These are phyloP conservation scores for Kalaharituber pfeilii DNA, from an alignment of 2,329 filamentous ascomycete species.

Conservation along the genomic window DNA sequence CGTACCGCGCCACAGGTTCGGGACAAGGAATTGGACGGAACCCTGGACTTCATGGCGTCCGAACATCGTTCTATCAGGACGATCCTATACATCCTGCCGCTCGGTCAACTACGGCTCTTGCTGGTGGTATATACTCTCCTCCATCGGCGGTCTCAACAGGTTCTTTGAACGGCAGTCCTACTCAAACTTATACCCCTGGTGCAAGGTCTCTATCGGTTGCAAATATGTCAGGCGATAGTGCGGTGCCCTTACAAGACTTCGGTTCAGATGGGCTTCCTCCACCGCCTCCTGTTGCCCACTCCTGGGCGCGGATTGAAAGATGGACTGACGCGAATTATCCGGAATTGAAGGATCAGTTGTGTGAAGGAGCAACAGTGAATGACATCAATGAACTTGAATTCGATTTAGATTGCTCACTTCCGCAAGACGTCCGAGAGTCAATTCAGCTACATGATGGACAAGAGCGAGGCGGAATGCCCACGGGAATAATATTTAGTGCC, in stretches of 20 bases:
- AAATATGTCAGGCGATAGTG: conserved; percentile 39
- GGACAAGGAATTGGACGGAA: conserved; percentile 59
- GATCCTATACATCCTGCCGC: conserved; percentile 26
- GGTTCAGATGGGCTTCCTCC: conserved; percentile 68
- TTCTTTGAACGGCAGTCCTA: conserved; percentile 28
- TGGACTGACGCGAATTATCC: conserved; percentile 94
- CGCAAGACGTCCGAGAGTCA: conserved; percentile 84
- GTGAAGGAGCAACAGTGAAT: conserved; percentile 80
- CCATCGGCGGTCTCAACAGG: conserved; percentile 34
- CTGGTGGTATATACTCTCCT: conserved; percentile 33
- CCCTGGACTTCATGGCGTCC: conserved; percentile 68
- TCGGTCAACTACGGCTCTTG: conserved; percentile 38
- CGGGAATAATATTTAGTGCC: conserved; percentile 77
- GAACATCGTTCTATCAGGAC: conserved; percentile 66
- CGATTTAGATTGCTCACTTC: conserved; percentile 82
- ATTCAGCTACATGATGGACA: conserved; percentile 88
- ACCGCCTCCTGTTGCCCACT: conserved; percentile 70
- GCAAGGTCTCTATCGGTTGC: conserved; percentile 61
- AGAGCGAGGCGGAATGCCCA: conserved; percentile 77
- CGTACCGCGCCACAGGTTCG: conserved; percentile 48
- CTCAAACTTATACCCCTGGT: conserved; percentile 73
- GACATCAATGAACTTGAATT: conserved; percentile 95
- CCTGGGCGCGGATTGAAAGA: conserved; percentile 82
- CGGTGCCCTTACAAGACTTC: conserved; percentile 95
- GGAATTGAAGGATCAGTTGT: conserved; percentile 82